These are phyloP conservation scores for Fusarium newnesense DNA, from an alignment of 2,329 filamentous ascomycete species.

Conservation along the genomic window DNA sequence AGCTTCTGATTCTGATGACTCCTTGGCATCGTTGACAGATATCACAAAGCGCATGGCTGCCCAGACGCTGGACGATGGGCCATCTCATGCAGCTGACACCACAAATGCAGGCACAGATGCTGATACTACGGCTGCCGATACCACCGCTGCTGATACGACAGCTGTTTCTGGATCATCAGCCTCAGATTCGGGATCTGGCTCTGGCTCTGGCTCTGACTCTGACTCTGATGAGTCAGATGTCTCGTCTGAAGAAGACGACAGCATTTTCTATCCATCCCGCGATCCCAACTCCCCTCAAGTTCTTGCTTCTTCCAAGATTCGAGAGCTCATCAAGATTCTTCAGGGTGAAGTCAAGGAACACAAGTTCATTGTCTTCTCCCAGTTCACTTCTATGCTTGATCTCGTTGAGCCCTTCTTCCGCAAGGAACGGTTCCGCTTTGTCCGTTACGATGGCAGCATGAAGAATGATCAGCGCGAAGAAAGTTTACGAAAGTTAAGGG, in stretches of 20 bases:
- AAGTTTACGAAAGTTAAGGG: slow-evolving; percentile 80
- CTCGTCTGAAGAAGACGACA: slow-evolving; percentile 52
- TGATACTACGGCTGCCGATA: slow-evolving; percentile 26
- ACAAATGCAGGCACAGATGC: slow-evolving; percentile 19
- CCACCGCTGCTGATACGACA: slow-evolving; percentile 24
- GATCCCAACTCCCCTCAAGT: slow-evolving; percentile 52
- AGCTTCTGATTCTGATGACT: slow-evolving; percentile 46
- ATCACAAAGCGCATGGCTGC: slow-evolving; percentile 52
- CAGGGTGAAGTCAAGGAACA: slow-evolving; percentile 80
- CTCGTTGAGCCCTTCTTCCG: slow-evolving; percentile 91
- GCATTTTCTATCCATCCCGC: slow-evolving; percentile 43
- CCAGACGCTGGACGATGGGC: slow-evolving; percentile 49
- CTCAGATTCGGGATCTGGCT: slow-evolving; percentile 22
- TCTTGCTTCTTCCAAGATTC: slow-evolving; percentile 88
- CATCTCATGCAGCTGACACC: slow-evolving; percentile 25
- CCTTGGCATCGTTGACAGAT: slow-evolving; percentile 49
- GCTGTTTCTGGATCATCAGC: slow-evolving; percentile 25
- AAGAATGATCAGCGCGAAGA: slow-evolving; percentile 91
- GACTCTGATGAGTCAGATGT: slow-evolving; percentile 40
- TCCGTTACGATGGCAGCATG: slow-evolving; percentile 96
- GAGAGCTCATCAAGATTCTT: slow-evolving; percentile 83
- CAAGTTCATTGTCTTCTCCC: slow-evolving; percentile 98
- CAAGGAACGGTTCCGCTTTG: slow-evolving; percentile 78
- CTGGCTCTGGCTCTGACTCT: slow-evolving; percentile 43
- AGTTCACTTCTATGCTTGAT: slow-evolving; percentile 98